These are phyloP conservation scores for Fusarium floridanum DNA, from an alignment of 2,329 filamentous ascomycete species.

Conservation along the genomic window DNA sequence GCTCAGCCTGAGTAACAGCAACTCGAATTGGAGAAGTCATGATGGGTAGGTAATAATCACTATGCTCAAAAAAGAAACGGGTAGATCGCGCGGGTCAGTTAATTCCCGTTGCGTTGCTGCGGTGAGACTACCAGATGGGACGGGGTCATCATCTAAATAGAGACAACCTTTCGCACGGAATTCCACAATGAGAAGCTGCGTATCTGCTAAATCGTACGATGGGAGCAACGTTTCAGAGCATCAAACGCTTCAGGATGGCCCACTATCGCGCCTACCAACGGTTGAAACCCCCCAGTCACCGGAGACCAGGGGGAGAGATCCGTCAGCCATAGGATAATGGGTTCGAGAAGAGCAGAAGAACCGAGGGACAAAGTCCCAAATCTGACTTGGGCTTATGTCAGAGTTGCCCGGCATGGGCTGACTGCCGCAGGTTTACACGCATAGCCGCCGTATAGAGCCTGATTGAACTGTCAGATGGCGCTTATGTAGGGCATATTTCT, in stretches of 20 bases:
- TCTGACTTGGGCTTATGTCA: background rate
- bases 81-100: background rate
- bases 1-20: constrained; percentile 45
- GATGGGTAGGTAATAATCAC: background rate
- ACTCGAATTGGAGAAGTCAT: constrained; percentile 37
- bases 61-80: background rate
- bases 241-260: background rate
- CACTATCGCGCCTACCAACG: background rate
- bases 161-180: background rate
- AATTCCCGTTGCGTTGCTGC: background rate
- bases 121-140: background rate
- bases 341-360: background rate
- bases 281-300: background rate
- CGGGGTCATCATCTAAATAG: background rate
- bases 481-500: background rate
- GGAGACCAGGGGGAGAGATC: background rate
- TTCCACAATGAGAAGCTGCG: background rate
- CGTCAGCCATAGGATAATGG: background rate
- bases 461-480: background rate
- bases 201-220: background rate
- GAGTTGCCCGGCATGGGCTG: background rate
- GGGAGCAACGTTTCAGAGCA: background rate
- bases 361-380: background rate
- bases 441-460: background rate
- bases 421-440: background rate